A percentile compares a stretch with the other conserved stretches of the same genome.
phyloP scores from a whole-genome alignment of 108 stramenopile species.

The Pseudonitzschia delicatissima region DNA sequence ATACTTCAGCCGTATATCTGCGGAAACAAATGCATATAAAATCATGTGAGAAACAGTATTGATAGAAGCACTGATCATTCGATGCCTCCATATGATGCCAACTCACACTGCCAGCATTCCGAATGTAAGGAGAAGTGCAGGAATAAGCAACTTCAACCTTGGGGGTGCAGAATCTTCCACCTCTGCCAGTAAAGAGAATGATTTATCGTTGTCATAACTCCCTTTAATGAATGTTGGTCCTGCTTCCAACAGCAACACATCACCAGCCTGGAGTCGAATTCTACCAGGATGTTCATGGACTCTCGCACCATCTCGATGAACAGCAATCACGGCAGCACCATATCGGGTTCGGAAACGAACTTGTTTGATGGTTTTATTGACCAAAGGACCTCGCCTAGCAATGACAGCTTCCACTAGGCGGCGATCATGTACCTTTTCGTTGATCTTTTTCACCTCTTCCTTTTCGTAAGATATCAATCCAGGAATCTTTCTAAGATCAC shows the following conservation, averaged over 20 bases:
- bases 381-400: slow-evolving; percentile 68
- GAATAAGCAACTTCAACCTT: slow-evolving; percentile 59
- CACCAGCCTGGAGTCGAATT: slow-evolving; percentile 14
- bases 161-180: slow-evolving; percentile 85
- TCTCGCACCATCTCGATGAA: slow-evolving; percentile 72
- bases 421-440: slow-evolving; percentile 71
- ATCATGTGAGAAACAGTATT: too few species aligned
- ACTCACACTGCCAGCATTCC: slow-evolving; percentile 43
- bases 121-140: slow-evolving; percentile 60
- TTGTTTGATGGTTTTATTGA: slow-evolving; percentile 74
- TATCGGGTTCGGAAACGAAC: slow-evolving; percentile 72
- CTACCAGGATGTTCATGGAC: slow-evolving; percentile 74
- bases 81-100: too few species aligned
- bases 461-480: slow-evolving; percentile 64
- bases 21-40: background rate
- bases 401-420: slow-evolving; percentile 82
- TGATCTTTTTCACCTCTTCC: slow-evolving; percentile 68
- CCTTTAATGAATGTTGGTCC: slow-evolving; percentile 70
- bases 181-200: slow-evolving; percentile 79
- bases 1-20: slow-evolving; percentile 40
- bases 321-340: slow-evolving; percentile 85
- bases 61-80: too few species aligned
- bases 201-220: slow-evolving; percentile 55
- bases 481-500: slow-evolving; percentile 72
- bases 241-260: slow-evolving; percentile 49